Evolutionary conservation across 768 basidiomycete species (phyloP).

Genomic region (Lentinula lateritia): DNA sequence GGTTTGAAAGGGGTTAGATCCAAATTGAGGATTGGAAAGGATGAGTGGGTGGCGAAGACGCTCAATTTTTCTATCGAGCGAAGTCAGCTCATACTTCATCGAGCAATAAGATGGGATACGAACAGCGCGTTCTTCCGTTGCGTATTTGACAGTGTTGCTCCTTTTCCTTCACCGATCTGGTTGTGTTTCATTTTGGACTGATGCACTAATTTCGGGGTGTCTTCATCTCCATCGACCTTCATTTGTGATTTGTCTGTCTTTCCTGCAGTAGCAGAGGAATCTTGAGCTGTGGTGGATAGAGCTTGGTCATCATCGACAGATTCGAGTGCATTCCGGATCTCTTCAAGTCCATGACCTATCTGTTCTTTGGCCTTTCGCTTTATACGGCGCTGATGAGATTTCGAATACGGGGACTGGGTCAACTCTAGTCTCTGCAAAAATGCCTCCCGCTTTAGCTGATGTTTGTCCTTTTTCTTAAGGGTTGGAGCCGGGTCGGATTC

Average conservation of each 20-base stretch:
- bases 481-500: slow-evolving; percentile 14
- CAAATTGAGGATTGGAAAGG: slow-evolving; percentile 57
- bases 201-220: slow-evolving; percentile 2
- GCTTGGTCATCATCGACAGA: slow-evolving; percentile 37
- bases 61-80: slow-evolving; percentile 49
- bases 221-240: not conserved
- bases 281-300: slow-evolving; percentile 9
- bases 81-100: not conserved
- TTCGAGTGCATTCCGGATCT: slow-evolving; percentile 50
- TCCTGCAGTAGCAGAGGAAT: slow-evolving; percentile 8
- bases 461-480: slow-evolving; percentile 63
- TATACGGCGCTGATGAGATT: slow-evolving; percentile 63
- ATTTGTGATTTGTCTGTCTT: slow-evolving; percentile 13
- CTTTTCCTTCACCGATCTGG: slow-evolving; percentile 66
- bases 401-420: slow-evolving; percentile 55
- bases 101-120: not conserved
- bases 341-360: slow-evolving; percentile 42
- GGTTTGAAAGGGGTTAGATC: slow-evolving; percentile 68
- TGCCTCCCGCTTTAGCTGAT: slow-evolving; percentile 57
- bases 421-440: slow-evolving; percentile 62
- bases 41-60: slow-evolving; percentile 66
- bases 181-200: slow-evolving; percentile 30
- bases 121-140: slow-evolving; percentile 73
- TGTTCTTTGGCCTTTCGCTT: slow-evolving; percentile 67
- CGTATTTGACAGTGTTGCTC: slow-evolving; percentile 47